phyloP scores from a whole-genome alignment of 2,329 filamentous ascomycete species.

The Zymoseptoria passerinii region DNA sequence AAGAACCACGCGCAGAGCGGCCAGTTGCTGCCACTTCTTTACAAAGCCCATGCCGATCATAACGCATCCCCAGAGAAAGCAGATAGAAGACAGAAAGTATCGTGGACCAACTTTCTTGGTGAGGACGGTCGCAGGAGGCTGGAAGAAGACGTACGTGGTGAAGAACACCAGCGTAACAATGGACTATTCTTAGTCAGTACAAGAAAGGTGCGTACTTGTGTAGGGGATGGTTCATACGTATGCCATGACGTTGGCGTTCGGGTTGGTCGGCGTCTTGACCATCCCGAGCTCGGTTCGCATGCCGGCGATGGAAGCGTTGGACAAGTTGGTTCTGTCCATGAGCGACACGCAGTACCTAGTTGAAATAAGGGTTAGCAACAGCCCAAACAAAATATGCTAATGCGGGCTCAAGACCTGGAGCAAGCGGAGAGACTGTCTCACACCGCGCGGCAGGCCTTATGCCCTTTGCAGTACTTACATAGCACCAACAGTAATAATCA shows the following conservation, averaged over 20 bases:
- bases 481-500: constrained; percentile 36
- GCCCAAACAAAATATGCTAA: no score
- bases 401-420: no score
- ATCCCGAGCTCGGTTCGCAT: constrained; percentile 33
- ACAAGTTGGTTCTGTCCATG: constrained; percentile 63
- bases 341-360: neutral
- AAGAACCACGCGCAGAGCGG: constrained; percentile 48
- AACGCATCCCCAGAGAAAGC: constrained; percentile 46
- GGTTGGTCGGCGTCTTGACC: neutral
- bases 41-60: constrained; percentile 59
- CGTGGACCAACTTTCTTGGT: constrained; percentile 52
- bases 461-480: constrained; percentile 3
- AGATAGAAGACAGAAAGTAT: constrained; percentile 19
- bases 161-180: constrained; percentile 65
- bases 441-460: no score
- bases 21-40: constrained; percentile 42
- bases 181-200: constrained; percentile 34
- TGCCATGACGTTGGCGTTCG: constrained; percentile 8
- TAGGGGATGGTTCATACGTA: neutral
- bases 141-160: constrained; percentile 61
- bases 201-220: neutral
- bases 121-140: constrained; percentile 59
- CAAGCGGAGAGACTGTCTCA: constrained; percentile 8
- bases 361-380: no score
- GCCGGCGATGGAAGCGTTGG: constrained; percentile 63